Percentiles rank a stretch among this genome's conserved stretches.
Conservation (phyloP, 2,329 filamentous ascomycete genomes). For the Neurospora sp. region DNA sequence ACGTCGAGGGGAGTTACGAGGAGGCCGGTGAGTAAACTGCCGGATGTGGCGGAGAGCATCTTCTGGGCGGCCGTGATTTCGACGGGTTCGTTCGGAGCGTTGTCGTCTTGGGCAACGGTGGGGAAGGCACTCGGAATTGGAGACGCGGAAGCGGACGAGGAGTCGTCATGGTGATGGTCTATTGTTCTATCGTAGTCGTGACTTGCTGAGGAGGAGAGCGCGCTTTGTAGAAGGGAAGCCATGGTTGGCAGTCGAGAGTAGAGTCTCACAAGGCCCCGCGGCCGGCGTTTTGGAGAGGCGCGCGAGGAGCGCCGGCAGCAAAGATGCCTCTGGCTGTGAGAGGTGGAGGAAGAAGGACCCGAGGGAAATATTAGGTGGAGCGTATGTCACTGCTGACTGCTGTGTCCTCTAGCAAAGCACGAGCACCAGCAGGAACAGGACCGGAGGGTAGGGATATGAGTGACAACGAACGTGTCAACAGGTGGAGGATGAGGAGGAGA, state of each 20-base stretch:
- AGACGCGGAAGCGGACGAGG: slow-evolving; percentile 10
- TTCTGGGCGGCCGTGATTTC: slow-evolving; percentile 79
- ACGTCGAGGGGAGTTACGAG: slow-evolving; percentile 94
- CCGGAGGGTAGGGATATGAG: not conserved
- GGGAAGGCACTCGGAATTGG: slow-evolving; percentile 22
- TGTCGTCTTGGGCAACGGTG: slow-evolving; percentile 18
- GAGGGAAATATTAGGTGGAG: not conserved
- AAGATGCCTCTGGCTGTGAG: not conserved
- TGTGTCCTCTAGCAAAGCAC: not conserved
- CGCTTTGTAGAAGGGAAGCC: slow-evolving; percentile 14
- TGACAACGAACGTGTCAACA: not conserved
- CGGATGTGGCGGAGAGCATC: slow-evolving; percentile 89
- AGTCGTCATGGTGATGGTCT: slow-evolving; percentile 23
- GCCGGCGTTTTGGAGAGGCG: not conserved
- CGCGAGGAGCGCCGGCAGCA: not conserved
- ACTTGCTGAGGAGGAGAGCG: slow-evolving; percentile 17
- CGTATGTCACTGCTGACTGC: not conserved
- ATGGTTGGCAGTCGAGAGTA: slow-evolving; percentile 1
- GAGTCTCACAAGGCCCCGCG: not conserved
- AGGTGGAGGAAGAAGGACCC: not conserved
- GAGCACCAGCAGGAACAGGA: not conserved
- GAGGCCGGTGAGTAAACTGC: slow-evolving; percentile 80
- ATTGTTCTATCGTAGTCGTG: slow-evolving; percentile 30
- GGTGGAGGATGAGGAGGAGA: not conserved
- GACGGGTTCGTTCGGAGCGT: slow-evolving; percentile 32